phyloP scores from a whole-genome alignment of 345 rosid genomes.

The Hypericum androsaemum region DNA sequence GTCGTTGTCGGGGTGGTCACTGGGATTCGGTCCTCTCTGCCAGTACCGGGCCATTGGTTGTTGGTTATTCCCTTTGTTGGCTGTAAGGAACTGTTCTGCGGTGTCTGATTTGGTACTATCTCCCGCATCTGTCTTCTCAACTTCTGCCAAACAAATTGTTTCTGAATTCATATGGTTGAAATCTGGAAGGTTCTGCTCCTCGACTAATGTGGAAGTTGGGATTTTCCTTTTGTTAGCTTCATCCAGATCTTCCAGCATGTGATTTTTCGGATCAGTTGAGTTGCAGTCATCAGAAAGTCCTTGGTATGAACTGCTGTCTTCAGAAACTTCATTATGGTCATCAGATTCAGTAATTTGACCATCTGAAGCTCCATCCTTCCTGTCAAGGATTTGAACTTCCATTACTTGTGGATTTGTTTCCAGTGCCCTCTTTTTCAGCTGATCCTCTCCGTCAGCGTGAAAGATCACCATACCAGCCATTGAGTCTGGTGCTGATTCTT shows the following conservation, averaged over 20 bases:
- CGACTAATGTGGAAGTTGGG: slow-evolving; percentile 10
- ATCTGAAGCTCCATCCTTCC: slow-evolving; percentile 6
- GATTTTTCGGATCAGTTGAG: slow-evolving; percentile 2
- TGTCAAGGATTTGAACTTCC: slow-evolving; percentile 10
- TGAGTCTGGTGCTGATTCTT: slow-evolving; percentile 5
- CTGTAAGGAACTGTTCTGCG: slow-evolving; percentile 11
- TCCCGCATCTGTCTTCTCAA: slow-evolving; percentile 20
- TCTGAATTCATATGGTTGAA: slow-evolving; percentile 6
- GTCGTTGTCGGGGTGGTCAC: slow-evolving; percentile 17
- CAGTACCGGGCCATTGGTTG: slow-evolving; percentile 10
- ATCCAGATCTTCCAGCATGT: slow-evolving; percentile 14
- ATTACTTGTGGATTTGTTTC: slow-evolving; percentile 10
- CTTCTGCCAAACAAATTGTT: slow-evolving; percentile 16
- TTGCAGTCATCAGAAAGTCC: slow-evolving; percentile 10
- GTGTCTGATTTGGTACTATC: slow-evolving; percentile 12
- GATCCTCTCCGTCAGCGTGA: slow-evolving; percentile 12
- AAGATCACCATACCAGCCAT: slow-evolving; percentile 7
- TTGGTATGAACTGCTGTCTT: slow-evolving; percentile 2
- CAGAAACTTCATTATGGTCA: slow-evolving; percentile 5
- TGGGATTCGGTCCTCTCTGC: slow-evolving; percentile 15
- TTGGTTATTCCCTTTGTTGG: slow-evolving; percentile 4
- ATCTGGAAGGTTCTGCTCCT: slow-evolving; percentile 16
- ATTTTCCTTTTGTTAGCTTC: slow-evolving; percentile 12
- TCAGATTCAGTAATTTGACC: not conserved
- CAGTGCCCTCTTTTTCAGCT: not conserved